A percentile compares a stretch with the other conserved stretches of the same genome.
Conservation (phyloP, 1,139 yeast species). For the Kodamaea derodonti region DNA sequence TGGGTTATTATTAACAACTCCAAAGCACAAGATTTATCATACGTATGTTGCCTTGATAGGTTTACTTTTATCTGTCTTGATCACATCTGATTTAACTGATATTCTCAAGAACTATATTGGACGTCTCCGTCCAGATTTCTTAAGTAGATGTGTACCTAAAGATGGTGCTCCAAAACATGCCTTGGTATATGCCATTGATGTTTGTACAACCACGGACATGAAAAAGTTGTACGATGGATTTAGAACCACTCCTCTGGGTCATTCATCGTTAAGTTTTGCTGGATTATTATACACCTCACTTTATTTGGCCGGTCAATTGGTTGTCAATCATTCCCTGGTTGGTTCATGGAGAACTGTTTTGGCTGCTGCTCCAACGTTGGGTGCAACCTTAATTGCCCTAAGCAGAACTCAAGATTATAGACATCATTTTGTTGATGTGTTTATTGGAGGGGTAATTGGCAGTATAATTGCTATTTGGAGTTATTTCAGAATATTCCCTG, state of each 20-base stretch:
- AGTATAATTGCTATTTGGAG: constrained; percentile 31
- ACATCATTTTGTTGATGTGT: constrained; percentile 70
- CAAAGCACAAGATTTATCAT: constrained; percentile 33
- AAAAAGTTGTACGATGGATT: constrained; percentile 58
- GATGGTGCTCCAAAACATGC: constrained; percentile 43
- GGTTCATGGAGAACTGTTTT: constrained; percentile 55
- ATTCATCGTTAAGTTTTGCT: constrained; percentile 60
- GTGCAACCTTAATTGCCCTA: constrained; percentile 64
- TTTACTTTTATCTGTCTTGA: constrained; percentile 32
- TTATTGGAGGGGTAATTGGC: constrained; percentile 59
- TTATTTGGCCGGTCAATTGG: constrained; percentile 64
- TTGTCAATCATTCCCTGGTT: constrained; percentile 29
- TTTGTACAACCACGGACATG: constrained; percentile 53
- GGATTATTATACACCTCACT: constrained; percentile 63
- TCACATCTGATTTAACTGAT: constrained; percentile 46
- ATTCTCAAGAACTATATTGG: constrained; percentile 68
- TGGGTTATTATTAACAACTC: constrained; percentile 27
- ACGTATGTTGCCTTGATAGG: constrained; percentile 41
- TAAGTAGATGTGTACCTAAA: constrained; percentile 65
- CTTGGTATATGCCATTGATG: constrained; percentile 53
- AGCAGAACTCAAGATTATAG: constrained; percentile 76
- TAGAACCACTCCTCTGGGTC: constrained; percentile 79
- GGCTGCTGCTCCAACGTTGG: constrained; percentile 37
- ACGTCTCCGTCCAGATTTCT: constrained; percentile 74
- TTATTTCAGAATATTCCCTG: constrained; percentile 37